Conservation (phyloP, 768 basidiomycete genomes). For the Kwoniella sp. region DNA sequence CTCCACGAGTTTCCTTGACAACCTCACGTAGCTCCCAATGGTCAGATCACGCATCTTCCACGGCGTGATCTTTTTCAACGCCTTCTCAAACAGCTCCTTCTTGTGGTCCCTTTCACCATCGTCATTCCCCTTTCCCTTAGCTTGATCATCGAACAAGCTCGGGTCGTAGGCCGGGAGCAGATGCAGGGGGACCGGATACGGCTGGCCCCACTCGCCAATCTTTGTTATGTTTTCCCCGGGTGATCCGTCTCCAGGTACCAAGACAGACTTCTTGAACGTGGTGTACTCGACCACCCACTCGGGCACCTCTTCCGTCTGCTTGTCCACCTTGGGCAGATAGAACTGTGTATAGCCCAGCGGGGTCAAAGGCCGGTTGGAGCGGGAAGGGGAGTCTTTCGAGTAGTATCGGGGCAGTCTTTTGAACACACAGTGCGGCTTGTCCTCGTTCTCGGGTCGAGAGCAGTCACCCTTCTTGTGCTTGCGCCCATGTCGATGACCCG, state of each 20-base stretch:
- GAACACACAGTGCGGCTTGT: slow-evolving; percentile 49
- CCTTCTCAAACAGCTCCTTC: slow-evolving; percentile 56
- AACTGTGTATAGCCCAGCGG: slow-evolving; percentile 85
- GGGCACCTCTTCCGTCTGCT: slow-evolving; percentile 57
- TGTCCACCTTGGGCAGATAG: slow-evolving; percentile 58
- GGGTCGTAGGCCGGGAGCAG: slow-evolving; percentile 41
- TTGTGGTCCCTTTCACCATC: slow-evolving; percentile 50
- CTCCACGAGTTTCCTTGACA: slow-evolving; percentile 59
- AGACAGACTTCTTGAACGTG: slow-evolving; percentile 57
- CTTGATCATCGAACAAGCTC: neutral
- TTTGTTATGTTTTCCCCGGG: slow-evolving; percentile 7
- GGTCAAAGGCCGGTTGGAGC: slow-evolving; percentile 64
- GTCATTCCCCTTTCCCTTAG: neutral
- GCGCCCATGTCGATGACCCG: slow-evolving; percentile 57
- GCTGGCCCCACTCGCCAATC: slow-evolving; percentile 4
- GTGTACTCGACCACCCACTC: slow-evolving; percentile 73
- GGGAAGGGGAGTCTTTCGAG: slow-evolving; percentile 61
- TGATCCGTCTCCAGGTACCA: slow-evolving; percentile 49
- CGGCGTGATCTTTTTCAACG: slow-evolving; percentile 54
- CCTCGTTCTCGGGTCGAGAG: slow-evolving; percentile 41
- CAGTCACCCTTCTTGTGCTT: slow-evolving; percentile 47
- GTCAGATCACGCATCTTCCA: slow-evolving; percentile 75
- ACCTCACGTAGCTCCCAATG: slow-evolving; percentile 65
- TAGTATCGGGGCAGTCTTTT: slow-evolving; percentile 56
- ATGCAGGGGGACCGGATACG: slow-evolving; percentile 32